A percentile compares a stretch with the other conserved stretches of the same genome.
Evolutionary conservation across 441 rosid species (phyloP).

Genomic region (Pelargonium cotyledonis): DNA sequence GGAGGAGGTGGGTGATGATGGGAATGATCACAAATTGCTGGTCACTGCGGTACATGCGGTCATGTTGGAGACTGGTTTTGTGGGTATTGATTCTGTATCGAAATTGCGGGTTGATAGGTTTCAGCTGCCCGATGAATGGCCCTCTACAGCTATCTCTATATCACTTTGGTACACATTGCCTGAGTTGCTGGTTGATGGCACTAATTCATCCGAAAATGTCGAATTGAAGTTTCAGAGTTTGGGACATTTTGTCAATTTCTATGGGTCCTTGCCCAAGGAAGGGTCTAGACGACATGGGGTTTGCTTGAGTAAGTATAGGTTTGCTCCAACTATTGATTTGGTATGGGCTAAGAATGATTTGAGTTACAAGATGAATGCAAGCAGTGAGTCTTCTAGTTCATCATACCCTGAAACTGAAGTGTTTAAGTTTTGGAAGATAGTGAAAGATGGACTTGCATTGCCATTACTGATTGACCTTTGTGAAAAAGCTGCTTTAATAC

Average conservation of each 20-base stretch:
- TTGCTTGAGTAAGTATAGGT: conserved; percentile 37
- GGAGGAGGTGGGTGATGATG: conserved; percentile 38
- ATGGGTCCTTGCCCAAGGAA: conserved; percentile 37
- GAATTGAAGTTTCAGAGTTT: conserved; percentile 47
- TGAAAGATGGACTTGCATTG: conserved; percentile 57
- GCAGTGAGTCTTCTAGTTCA: conserved; percentile 15
- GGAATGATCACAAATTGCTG: conserved; percentile 36
- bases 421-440: conserved; percentile 63
- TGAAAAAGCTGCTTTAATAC: conserved; percentile 38
- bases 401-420: conserved; percentile 30
- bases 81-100: conserved; percentile 34
- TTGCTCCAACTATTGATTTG: conserved; percentile 34
- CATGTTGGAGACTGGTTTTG: conserved; percentile 61
- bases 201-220: conserved; percentile 28
- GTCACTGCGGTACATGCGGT: conserved; percentile 61
- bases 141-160: conserved; percentile 24
- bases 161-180: conserved; percentile 56
- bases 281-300: conserved; percentile 24
- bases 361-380: conserved; percentile 14
- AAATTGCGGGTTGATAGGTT: conserved; percentile 33
- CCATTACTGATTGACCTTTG: conserved; percentile 57
- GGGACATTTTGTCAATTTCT: conserved; percentile 44
- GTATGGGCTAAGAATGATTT: conserved; percentile 29
- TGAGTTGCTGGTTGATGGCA: conserved; percentile 26
- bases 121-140: conserved; percentile 37